A percentile compares a stretch with the other conserved stretches of the same genome.
These are phyloP conservation scores for Ophiosphaerella narmari DNA, from an alignment of 2,329 filamentous ascomycete genomes.

Conservation along the genomic window DNA sequence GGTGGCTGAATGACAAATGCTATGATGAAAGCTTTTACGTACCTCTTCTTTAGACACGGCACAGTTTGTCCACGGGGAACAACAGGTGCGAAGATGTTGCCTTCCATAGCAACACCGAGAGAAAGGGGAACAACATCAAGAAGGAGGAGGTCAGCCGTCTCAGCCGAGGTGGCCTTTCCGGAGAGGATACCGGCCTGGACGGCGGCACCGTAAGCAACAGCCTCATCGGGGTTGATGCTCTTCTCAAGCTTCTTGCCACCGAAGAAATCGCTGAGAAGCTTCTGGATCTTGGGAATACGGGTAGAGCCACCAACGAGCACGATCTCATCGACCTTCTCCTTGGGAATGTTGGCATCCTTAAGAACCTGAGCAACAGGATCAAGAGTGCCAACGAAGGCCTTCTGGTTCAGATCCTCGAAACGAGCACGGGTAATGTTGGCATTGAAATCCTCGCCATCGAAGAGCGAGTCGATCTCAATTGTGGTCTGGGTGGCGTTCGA, in stretches of 20 bases:
- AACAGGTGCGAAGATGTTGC: constrained; percentile 96
- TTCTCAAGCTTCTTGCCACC: constrained; percentile 99
- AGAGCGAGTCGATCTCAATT: constrained; percentile 98
- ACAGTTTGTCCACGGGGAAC: constrained; percentile 67
- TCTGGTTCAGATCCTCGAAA: constrained; percentile 98
- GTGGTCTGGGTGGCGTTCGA: constrained; percentile 97
- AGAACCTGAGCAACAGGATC: constrained; percentile 96
- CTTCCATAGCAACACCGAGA: constrained; percentile 99
- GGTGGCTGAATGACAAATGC: too few relatives aligned
- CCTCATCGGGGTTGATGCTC: constrained; percentile 99
- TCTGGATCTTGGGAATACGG: constrained; percentile 98
- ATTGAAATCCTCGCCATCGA: constrained; percentile 97
- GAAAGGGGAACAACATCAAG: constrained; percentile 96
- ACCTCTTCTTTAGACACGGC: constrained; percentile 62
- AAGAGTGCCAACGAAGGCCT: constrained; percentile 90
- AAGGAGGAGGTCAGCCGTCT: constrained; percentile 91
- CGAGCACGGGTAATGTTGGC: constrained; percentile 96
- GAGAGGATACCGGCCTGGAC: constrained; percentile 99
- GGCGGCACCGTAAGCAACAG: constrained; percentile 97
- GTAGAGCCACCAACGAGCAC: constrained; percentile 98
- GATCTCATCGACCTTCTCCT: constrained; percentile 94
- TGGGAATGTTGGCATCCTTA: constrained; percentile 87
- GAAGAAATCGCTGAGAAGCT: constrained; percentile 98
- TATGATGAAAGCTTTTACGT: background rate
- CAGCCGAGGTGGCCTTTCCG: constrained; percentile 93